These are phyloP conservation scores for Colletotrichum sp. DNA, from an alignment of 2,329 filamentous ascomycete species.

Conservation along the genomic window DNA sequence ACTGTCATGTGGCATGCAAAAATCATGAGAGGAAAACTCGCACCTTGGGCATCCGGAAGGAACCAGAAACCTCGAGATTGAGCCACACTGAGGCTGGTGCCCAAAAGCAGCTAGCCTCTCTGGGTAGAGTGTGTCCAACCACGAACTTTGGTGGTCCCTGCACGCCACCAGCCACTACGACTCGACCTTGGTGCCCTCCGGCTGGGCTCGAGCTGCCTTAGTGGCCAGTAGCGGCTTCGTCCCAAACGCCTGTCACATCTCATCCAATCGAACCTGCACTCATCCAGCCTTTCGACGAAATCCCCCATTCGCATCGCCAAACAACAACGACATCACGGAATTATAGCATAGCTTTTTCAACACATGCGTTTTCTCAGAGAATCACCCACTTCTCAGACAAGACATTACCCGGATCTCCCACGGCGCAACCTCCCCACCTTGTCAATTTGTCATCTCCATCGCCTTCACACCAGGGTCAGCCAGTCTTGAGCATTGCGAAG, in stretches of 20 bases:
- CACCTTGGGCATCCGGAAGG: not conserved
- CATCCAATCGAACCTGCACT: conserved; percentile 1
- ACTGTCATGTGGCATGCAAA: not conserved
- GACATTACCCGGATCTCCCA: not conserved
- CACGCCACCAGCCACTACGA: not conserved
- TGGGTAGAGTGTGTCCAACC: not conserved
- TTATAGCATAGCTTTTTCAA: not conserved
- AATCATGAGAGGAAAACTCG: not conserved
- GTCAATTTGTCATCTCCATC: not conserved
- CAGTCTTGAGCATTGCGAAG: not conserved
- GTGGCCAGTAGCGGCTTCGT: not conserved
- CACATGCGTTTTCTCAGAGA: not conserved
- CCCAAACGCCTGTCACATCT: not conserved
- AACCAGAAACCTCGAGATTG: not conserved
- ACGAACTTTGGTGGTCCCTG: not conserved
- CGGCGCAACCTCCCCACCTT: not conserved
- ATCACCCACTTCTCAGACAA: not conserved
- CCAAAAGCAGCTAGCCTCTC: not conserved
- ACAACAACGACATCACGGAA: not conserved
- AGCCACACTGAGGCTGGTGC: not conserved
- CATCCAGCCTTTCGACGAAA: not conserved
- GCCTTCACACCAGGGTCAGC: not conserved
- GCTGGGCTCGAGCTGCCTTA: not conserved
- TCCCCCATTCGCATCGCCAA: conserved; percentile 4
- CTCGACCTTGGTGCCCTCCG: not conserved